Conservation (phyloP, 2,329 filamentous ascomycete species). For the Tolypocladium endophyticum region DNA sequence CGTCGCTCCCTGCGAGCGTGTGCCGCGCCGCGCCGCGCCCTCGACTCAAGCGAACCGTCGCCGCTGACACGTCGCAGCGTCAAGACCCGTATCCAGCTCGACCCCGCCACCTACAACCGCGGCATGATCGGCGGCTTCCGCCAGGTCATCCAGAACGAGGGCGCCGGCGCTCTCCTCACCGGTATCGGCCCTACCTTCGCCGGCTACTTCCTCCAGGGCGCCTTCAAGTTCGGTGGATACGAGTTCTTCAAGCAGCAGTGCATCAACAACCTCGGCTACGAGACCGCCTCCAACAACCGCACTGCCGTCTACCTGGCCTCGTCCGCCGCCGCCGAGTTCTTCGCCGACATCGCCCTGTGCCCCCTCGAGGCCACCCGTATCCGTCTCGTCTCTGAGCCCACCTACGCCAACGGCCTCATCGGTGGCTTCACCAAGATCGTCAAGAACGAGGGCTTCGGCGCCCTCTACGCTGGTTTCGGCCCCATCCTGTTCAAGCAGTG, state of each 20-base stretch:
- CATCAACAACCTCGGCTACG: constrained; percentile 70
- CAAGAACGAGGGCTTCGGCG: constrained; percentile 71
- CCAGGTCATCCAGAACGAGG: constrained; percentile 75
- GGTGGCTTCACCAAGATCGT: constrained; percentile 75
- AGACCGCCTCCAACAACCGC: constrained; percentile 67
- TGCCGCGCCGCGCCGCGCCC: neutral
- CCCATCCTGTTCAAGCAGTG: constrained; percentile 59
- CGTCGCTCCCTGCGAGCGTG: neutral
- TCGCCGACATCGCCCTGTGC: constrained; percentile 75
- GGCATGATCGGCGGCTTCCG: constrained; percentile 80
- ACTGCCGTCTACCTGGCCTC: constrained; percentile 72
- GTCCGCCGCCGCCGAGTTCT: constrained; percentile 54
- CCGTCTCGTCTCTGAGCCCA: constrained; percentile 81
- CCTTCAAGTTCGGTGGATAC: constrained; percentile 90
- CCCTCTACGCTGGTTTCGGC: constrained; percentile 87
- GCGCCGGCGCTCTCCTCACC: constrained; percentile 75
- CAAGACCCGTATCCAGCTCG: constrained; percentile 93
- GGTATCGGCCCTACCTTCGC: constrained; percentile 77
- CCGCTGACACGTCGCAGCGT: constrained; percentile 45
- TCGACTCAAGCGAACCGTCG: neutral
- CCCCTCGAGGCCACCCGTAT: constrained; percentile 90
- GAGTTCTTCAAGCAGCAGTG: constrained; percentile 93
- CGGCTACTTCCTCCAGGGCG: constrained; percentile 90
- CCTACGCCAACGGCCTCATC: constrained; percentile 70
- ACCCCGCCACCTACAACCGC: constrained; percentile 79